These are phyloP conservation scores for Xylaria sp. DNA, from an alignment of 2,329 filamentous ascomycete species.

Conservation along the genomic window DNA sequence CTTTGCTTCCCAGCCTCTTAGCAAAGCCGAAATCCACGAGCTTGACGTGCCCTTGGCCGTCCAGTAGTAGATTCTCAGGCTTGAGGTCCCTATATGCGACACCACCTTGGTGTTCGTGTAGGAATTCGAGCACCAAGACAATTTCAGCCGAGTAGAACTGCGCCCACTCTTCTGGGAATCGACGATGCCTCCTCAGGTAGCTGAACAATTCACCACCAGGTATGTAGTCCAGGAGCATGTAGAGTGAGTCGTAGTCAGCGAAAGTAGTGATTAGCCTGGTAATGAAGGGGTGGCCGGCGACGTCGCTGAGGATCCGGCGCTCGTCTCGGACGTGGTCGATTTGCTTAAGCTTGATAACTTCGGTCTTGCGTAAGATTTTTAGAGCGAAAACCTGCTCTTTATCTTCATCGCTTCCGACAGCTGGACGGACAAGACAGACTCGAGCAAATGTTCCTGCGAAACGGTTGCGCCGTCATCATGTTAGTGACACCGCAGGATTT, in stretches of 20 bases:
- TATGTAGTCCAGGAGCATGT: slow-evolving; percentile 86
- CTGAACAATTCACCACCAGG: slow-evolving; percentile 87
- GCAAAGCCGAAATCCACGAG: slow-evolving; percentile 88
- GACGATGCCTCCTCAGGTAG: slow-evolving; percentile 79
- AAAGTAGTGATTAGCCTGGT: slow-evolving; percentile 82
- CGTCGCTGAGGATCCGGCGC: slow-evolving; percentile 79
- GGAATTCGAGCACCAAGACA: slow-evolving; percentile 81
- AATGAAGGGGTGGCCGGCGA: slow-evolving; percentile 85
- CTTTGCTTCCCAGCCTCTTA: slow-evolving; percentile 74
- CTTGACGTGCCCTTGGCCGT: slow-evolving; percentile 82
- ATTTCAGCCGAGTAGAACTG: slow-evolving; percentile 89
- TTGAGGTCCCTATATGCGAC: slow-evolving; percentile 86
- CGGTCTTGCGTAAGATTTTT: slow-evolving; percentile 79
- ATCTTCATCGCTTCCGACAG: slow-evolving; percentile 63
- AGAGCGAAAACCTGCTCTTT: slow-evolving; percentile 78
- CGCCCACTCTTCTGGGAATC: slow-evolving; percentile 81
- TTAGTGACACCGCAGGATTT: slow-evolving; percentile 11
- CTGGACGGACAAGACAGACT: slow-evolving; percentile 79
- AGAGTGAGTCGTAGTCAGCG: slow-evolving; percentile 80
- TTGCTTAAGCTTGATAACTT: slow-evolving; percentile 83
- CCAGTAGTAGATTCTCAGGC: slow-evolving; percentile 83
- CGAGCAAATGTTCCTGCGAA: slow-evolving; percentile 80
- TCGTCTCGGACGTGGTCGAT: slow-evolving; percentile 89
- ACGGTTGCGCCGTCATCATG: slow-evolving; percentile 13
- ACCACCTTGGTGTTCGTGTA: slow-evolving; percentile 81